Percentiles rank a stretch among this genome's conserved stretches.
phyloP scores from a whole-genome alignment of 192 early-diverging fungal genomes.

The Chytriomyces confervae region DNA sequence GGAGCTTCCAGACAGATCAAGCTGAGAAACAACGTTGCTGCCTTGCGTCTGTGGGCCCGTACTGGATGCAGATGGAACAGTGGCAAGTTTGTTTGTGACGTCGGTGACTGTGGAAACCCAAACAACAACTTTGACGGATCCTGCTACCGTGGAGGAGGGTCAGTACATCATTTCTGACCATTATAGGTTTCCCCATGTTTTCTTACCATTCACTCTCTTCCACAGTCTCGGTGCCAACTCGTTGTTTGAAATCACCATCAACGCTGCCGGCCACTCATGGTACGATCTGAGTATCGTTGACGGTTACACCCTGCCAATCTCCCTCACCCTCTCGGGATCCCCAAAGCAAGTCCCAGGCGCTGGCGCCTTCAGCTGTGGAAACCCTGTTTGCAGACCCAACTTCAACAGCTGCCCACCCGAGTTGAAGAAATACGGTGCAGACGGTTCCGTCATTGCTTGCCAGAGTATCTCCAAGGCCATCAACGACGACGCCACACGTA shows the following conservation, averaged over 20 bases:
- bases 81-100: background rate
- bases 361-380: background rate
- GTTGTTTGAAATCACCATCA: background rate
- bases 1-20: background rate
- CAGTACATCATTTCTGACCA: background rate
- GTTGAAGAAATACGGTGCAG: background rate
- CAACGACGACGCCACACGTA: background rate
- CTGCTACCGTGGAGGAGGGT: background rate
- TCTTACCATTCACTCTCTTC: background rate
- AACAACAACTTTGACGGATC: background rate
- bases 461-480: background rate
- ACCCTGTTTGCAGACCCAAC: background rate
- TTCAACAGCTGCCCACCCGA: background rate
- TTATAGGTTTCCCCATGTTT: background rate
- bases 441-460: background rate
- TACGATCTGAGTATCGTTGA: conserved; percentile 3
- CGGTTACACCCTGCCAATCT: background rate
- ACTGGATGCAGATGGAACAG: background rate
- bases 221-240: background rate
- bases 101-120: background rate
- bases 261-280: background rate
- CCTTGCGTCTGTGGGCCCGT: background rate
- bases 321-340: background rate
- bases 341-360: background rate
- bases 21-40: background rate